Base-by-base conservation (phyloP, 2,329 filamentous ascomycete species). In the Tympanopsis confertula region DNA sequence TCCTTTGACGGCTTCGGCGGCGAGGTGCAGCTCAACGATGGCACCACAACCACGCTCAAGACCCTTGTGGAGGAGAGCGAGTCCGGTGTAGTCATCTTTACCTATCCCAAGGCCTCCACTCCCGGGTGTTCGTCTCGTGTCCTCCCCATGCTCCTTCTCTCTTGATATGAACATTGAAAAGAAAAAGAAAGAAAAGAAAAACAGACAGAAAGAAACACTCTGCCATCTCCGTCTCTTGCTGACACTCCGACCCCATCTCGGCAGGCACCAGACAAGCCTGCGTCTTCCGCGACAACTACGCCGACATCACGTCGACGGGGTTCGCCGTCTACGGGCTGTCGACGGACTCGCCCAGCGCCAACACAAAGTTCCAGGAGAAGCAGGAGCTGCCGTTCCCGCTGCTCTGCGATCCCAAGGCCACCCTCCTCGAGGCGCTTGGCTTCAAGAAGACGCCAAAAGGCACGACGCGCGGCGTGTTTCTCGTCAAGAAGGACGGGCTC, bases 201-300 rank as follows among this genome's bases (percentile, higher is more conserved):
- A n/a, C n/a, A n/a, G n/a, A n/a, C n/a, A n/a, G n/a, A n/a, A n/a
- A n/a, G n/a, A n/a, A n/a, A n/a, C n/a, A n/a, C n/a, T n/a, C n/a
- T n/a, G n/a, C n/a, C n/a, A n/a, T n/a, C n/a, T n/a, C n/a, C n/a
- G n/a, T n/a, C n/a, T n/a, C n/a, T n/a, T n/a, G n/a, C n/a, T n/a
- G n/a, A n/a, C n/a, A n/a, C n/a, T n/a, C n/a, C n/a, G n/a, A n/a
- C n/a, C n/a, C n/a, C n/a, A n/a, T n/a, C n/a, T n/a, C n/a, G n/a
- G n/a, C n/a, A 94, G 88, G 89, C 70, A 96, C 87, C 40, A 91
- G 71, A 41, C 91, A 98, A 70, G 91, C 73, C 44, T 95, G 88
- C 63, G 69, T 89, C 48, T 96, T 98, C 72, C 82, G 91, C 53
- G 88, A 96, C 68, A 71, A 77, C 18, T 86, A 94, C 63, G 65